These are phyloP conservation scores for Haematococcus sp. DNA, from an alignment of 139 green algal species.

Conservation along the genomic window DNA sequence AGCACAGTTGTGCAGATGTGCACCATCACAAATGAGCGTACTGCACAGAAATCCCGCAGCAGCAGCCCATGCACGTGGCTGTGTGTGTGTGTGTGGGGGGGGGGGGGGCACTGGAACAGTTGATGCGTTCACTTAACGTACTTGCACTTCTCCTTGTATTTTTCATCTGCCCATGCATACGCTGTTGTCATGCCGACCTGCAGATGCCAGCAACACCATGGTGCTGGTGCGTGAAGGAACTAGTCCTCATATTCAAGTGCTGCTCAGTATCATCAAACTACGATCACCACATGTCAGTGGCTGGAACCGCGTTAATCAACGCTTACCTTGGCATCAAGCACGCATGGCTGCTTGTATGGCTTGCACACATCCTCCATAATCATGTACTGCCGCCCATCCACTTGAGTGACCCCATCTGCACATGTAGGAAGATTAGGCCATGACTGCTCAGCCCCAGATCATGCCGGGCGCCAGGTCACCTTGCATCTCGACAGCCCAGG, in stretches of 20 bases:
- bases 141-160: constrained; percentile 65
- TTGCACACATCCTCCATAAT: constrained; percentile 70
- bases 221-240: no score
- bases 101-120: no score
- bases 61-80: no score
- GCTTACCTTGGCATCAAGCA: constrained; percentile 75
- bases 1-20: background rate
- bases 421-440: background rate
- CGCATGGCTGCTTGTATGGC: constrained; percentile 61
- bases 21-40: no score
- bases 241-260: no score
- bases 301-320: no score
- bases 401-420: constrained; percentile 39
- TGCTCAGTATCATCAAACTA: background rate
- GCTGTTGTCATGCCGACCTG: constrained; percentile 69
- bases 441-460: background rate
- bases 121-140: constrained; percentile 13
- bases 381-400: constrained; percentile 44
- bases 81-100: no score
- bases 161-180: constrained; percentile 56
- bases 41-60: no score
- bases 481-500: no score
- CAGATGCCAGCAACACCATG: no score
- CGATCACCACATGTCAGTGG: no score
- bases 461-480: no score